phyloP scores from a whole-genome alignment of 2,329 filamentous ascomycete genomes.

The Penicillium olsonii region DNA sequence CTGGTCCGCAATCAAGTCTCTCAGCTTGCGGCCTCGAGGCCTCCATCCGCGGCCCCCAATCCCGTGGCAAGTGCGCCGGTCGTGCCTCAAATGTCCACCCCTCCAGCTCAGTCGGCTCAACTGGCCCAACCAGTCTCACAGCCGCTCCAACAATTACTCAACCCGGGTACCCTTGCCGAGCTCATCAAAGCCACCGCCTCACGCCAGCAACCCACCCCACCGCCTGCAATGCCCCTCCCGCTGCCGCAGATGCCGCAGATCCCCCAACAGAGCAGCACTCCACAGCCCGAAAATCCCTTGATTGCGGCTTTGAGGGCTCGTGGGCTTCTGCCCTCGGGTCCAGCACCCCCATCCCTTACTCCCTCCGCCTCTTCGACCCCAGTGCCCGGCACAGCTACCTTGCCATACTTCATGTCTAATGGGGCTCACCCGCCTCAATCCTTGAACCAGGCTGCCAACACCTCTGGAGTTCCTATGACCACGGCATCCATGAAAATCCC shows the following conservation, averaged over 20 bases:
- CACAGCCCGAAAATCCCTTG: constrained; percentile 60
- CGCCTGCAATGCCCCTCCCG: constrained; percentile 49
- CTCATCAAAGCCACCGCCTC: constrained; percentile 47
- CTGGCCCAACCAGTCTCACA: constrained; percentile 34
- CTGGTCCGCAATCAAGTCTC: constrained; percentile 83
- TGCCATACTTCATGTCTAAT: constrained; percentile 44
- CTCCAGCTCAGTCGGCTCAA: constrained; percentile 31
- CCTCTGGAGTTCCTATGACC: constrained; percentile 56
- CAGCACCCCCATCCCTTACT: constrained; percentile 41
- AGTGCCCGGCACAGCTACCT: constrained; percentile 38
- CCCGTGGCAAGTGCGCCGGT: constrained; percentile 22
- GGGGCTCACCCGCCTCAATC: constrained; percentile 37
- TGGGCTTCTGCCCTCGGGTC: constrained; percentile 60
- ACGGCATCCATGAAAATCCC: constrained; percentile 72
- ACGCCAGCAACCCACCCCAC: constrained; percentile 42
- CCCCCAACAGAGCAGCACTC: constrained; percentile 58
- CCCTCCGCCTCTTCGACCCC: constrained; percentile 39
- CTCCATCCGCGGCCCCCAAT: constrained; percentile 18
- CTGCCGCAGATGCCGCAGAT: constrained; percentile 60
- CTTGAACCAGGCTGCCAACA: constrained; percentile 32
- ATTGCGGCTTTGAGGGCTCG: constrained; percentile 69
- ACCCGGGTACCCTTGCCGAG: constrained; percentile 46
- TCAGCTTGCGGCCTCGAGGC: constrained; percentile 60
- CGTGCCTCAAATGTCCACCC: constrained; percentile 47
- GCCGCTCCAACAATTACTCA: constrained; percentile 41